Conservation (phyloP, 768 basidiomycete species). For the Boletus reticulatus region DNA sequence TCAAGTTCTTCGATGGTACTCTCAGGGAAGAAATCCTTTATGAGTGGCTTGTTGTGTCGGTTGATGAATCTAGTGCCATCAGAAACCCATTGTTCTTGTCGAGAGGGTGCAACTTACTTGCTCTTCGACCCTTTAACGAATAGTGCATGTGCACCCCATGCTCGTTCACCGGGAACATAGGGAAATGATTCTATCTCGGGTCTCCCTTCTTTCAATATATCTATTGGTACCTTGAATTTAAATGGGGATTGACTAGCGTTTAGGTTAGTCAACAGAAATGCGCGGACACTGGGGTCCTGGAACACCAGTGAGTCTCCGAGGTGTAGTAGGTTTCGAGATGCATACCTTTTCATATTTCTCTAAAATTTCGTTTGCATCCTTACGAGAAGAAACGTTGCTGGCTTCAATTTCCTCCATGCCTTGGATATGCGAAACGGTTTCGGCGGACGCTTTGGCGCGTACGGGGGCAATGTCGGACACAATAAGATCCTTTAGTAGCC, state of each 20-base stretch:
- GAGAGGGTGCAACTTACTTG: constrained; percentile 43
- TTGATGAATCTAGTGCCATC: constrained; percentile 64
- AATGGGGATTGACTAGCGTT: constrained; percentile 37
- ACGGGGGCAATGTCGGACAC: constrained; percentile 83
- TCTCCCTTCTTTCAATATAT: constrained; percentile 61
- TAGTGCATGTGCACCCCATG: constrained; percentile 59
- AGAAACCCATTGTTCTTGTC: neutral
- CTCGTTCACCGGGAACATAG: constrained; percentile 52
- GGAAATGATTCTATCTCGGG: constrained; percentile 77
- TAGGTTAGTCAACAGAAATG: constrained; percentile 87
- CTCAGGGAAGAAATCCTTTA: constrained; percentile 71
- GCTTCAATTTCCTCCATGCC: constrained; percentile 75
- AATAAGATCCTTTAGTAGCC: constrained; percentile 55
- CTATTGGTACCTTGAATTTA: constrained; percentile 74
- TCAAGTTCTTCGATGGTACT: constrained; percentile 62
- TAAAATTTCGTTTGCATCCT: constrained; percentile 69
- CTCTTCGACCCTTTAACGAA: constrained; percentile 81
- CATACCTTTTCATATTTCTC: constrained; percentile 60
- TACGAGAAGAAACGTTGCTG: constrained; percentile 53
- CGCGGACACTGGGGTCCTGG: constrained; percentile 72
- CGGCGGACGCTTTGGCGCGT: constrained; percentile 51
- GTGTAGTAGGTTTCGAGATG: neutral
- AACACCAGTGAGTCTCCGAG: constrained; percentile 3
- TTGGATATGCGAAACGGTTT: constrained; percentile 64
- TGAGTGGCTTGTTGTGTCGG: constrained; percentile 57